Base-by-base conservation (phyloP, 768 basidiomycete genomes). In the Gloeostereum incarnatum region DNA sequence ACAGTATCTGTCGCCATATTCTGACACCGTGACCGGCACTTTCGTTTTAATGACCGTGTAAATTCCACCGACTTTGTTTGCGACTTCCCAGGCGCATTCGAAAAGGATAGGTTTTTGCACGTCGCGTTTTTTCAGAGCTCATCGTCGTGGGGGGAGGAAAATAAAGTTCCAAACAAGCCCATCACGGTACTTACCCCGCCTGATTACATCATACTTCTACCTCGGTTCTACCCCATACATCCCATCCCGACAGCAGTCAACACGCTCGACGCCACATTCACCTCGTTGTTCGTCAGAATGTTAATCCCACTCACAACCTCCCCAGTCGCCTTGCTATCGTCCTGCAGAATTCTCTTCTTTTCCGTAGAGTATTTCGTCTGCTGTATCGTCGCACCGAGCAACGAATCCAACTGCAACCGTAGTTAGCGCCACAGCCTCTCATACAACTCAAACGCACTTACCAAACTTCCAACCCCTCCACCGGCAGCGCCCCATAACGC, bases 11-110 rank as follows among this genome's bases (percentile, higher is more conserved):
- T 90, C 87, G 53, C 88, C 92, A 63, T 84, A 98, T 62, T 98
- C 96, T 40, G 80, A 78, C 55, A 93, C 86, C 49, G 96, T 98
- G 64, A 99, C 90, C 39, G 96, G 96, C 40, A 96, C 92, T 58
- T 99, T 99, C 36, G 96, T 98, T 67, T 97, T 97, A 58, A 98
- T 96, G 65, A 99, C 94, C 47, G 94, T 97, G 73, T 97, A 97
- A 62, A 97, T 97, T 45, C 94, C 94, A 49, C 93, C 94, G 59
- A 97, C 93, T 63, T 96, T 97, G 76, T 97, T 96, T 23, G 85
- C 92, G 51, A 96, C 93, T 65, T 96, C 93, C 93, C 93, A 97
- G 23, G 92, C 92, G 58, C 84, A 89, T 56, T 96, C 92, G 54
- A 96, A 96, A 54, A 96, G 82, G 23, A 89, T 52, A 33, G 87